Base-by-base conservation (phyloP, 1,284 basidiomycete species). In the Fomitopsis pinicola region DNA sequence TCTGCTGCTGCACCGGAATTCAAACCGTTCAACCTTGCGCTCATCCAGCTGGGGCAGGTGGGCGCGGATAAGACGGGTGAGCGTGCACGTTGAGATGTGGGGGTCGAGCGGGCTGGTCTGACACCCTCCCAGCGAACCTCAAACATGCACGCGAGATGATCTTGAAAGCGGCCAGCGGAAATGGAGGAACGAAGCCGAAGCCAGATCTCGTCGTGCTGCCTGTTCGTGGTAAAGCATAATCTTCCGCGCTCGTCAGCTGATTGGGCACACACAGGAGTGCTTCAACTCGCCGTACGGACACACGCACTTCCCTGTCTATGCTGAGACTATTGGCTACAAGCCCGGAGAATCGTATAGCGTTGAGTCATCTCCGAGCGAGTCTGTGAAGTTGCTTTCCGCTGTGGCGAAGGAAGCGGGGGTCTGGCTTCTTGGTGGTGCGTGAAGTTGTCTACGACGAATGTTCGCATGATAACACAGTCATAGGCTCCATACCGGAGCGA, bases 281-380 rank as follows among this genome's bases (percentile, higher is more conserved):
- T 99, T 99, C 82, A 99, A 99, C 76, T 96, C 94, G 14, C 95
- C 96, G 0, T 99, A 99, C 71, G 96, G 96, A 0, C 89, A 93
- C 64, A 80, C 82, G 5, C 85, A 91, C 71, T 97, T 97, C 72
- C 88, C 92, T 0, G 80, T 87, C 30, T 93, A 96, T 69, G 91
- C 93, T 1, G 95, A 98, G 76, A 81, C 77, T 2, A 92, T 98
- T 56, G 86, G 80, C 9, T 90, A 80, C 68, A 80, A 72, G 6
- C 77, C 78, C 44, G 86, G 83, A 3, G 73, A 81, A 66, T 71
- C 78, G 1, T 92, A 90, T 64, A 82, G 91, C 62, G 71, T 82
- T 5, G 73, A 76, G 0, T 77, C 80, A 42, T 87, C 86, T 35
- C 76, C 78, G 64, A 94, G 93, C 68, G 87, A 94, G 71, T 94